Evolutionary conservation across 768 basidiomycete genomes (phyloP), one percentile per base, ranked within the genome.

Genomic region (Pleurotus eryngii): DNA sequence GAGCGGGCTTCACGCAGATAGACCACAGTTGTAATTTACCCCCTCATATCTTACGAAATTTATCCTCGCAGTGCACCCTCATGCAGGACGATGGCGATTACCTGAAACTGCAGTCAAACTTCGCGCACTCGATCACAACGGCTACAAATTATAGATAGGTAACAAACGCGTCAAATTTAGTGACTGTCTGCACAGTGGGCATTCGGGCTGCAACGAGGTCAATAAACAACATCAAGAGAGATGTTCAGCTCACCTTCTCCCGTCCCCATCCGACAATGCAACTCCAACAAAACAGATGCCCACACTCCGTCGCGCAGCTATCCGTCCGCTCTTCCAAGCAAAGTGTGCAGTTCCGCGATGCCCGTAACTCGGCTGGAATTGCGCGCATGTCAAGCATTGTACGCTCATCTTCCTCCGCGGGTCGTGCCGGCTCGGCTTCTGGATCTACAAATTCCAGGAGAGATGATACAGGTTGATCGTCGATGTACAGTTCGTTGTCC

Each of bases 191-290:
- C 92, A 95, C 5, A 95, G 74, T 2, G 92, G 92, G 68, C 92
- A 95, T 70, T 94, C 92, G 7, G 91, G 80, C 89, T 90, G 61
- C 20, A 17, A 40, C 49, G 22, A 53, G 26, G 57, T n/a, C 26
- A 56, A 43, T 18, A 7, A 55, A 48, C 22, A 30, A 18, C 43
- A 60, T 22, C 63, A 43, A 8, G 39, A 55, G 4, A 17, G 42
- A 50, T 43, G 15, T 14, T 38, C 14, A 5, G 63, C 72, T 51
- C 56, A 87, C 89, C 83, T 92, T 95, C 69, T 95, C 92, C 67
- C 87, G 76, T 12, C 89, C 91, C 92, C 92, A 95, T 8, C 86
- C 89, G 45, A 90, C 84, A 40, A 95, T 90, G 64, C 92, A 95
- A 62, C 78, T 84, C 92, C 92, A 95, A 63, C 92, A 93, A 67